phyloP scores from a whole-genome alignment of 169 alveolate genomes.

The Cryptosporidium andersoni region DNA sequence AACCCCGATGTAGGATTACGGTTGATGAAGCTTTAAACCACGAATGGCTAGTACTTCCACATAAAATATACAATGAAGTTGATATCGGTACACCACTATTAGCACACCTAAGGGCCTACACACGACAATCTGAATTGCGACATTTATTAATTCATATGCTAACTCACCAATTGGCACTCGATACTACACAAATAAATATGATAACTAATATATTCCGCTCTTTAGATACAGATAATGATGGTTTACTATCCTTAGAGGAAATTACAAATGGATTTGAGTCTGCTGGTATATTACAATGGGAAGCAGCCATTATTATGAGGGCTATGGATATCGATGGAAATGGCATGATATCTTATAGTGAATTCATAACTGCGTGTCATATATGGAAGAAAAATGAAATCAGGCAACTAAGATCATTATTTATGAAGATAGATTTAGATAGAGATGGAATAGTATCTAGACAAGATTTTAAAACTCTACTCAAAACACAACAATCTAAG shows the following conservation, averaged over 20 bases:
- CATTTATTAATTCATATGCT: slow-evolving; percentile 43
- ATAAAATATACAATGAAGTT: slow-evolving; percentile 32
- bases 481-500: slow-evolving; percentile 52
- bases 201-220: slow-evolving; percentile 36
- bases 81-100: slow-evolving; percentile 32
- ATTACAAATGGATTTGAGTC: slow-evolving; percentile 2
- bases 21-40: slow-evolving; percentile 58
- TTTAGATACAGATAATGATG: slow-evolving; percentile 34
- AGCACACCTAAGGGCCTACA: slow-evolving; percentile 27
- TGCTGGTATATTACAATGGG: slow-evolving; percentile 22
- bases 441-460: slow-evolving; percentile 28
- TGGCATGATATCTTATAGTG: slow-evolving; percentile 55
- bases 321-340: slow-evolving; percentile 66
- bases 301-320: slow-evolving; percentile 19
- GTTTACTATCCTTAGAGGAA: slow-evolving; percentile 19
- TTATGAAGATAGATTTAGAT: slow-evolving; percentile 35
- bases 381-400: slow-evolving; percentile 52
- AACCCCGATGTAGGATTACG: slow-evolving; percentile 36
- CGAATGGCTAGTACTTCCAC: slow-evolving; percentile 43
- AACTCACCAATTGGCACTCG: slow-evolving; percentile 50
- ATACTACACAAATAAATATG: slow-evolving; percentile 56
- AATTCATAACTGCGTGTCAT: slow-evolving; percentile 59
- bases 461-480: slow-evolving; percentile 41
- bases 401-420: slow-evolving; percentile 44
- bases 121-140: slow-evolving; percentile 30